These are phyloP conservation scores for Lentinus polychrous DNA, from an alignment of 1,284 basidiomycete species.

Conservation along the genomic window DNA sequence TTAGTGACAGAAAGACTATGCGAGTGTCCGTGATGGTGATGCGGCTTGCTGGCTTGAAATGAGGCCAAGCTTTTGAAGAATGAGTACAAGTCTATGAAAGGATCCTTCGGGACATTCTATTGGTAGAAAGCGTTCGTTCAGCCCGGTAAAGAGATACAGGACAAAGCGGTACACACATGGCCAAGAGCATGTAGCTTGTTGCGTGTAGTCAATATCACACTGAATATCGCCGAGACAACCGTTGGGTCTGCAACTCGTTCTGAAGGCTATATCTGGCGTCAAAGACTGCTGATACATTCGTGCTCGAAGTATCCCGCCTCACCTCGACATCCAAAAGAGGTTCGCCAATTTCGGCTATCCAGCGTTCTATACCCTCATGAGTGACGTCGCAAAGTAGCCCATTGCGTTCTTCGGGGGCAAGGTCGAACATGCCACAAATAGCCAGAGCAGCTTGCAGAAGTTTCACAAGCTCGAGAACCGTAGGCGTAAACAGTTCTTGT, in stretches of 20 bases:
- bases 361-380: slow-evolving; percentile 58
- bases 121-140: neutral
- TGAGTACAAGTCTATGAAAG: slow-evolving; percentile 59
- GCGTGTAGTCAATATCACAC: slow-evolving; percentile 55
- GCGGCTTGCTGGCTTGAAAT: slow-evolving; percentile 17
- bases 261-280: slow-evolving; percentile 39
- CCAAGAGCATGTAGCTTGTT: slow-evolving; percentile 57
- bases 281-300: slow-evolving; percentile 11
- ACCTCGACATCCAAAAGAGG: slow-evolving; percentile 58
- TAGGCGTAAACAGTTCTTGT: slow-evolving; percentile 39
- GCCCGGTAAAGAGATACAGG: neutral
- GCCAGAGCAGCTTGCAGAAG: slow-evolving; percentile 61
- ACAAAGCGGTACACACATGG: slow-evolving; percentile 25
- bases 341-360: slow-evolving; percentile 60
- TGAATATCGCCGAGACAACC: slow-evolving; percentile 61
- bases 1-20: slow-evolving; percentile 17
- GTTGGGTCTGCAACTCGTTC: slow-evolving; percentile 68
- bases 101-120: slow-evolving; percentile 61
- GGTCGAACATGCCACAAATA: slow-evolving; percentile 60
- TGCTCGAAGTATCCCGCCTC: neutral
- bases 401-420: slow-evolving; percentile 37
- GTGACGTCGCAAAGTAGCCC: slow-evolving; percentile 72
- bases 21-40: slow-evolving; percentile 17
- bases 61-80: slow-evolving; percentile 31
- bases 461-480: slow-evolving; percentile 69